Percentiles rank a stretch among this genome's conserved stretches.
Evolutionary conservation across 106 monocot species (phyloP).

Genomic region (Allium sativum): DNA sequence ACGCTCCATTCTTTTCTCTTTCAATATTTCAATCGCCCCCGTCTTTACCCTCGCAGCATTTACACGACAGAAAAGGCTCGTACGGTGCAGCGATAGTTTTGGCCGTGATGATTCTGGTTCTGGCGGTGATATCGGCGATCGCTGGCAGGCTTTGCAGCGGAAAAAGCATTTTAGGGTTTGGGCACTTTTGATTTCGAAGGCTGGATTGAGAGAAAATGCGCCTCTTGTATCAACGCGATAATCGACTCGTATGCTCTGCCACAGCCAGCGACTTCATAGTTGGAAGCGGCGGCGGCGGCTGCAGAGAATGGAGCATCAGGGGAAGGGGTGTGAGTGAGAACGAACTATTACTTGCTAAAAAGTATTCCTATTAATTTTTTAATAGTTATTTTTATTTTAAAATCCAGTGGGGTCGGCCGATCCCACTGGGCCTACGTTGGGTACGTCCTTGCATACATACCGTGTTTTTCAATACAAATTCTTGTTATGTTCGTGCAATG

Average conservation of each 20-base stretch:
- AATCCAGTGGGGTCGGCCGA: too few relatives aligned
- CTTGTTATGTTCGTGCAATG: too few relatives aligned
- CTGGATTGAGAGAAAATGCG: slow-evolving; percentile 57
- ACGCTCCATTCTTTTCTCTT: neutral
- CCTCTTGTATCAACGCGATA: slow-evolving; percentile 45
- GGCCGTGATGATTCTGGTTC: slow-evolving; percentile 27
- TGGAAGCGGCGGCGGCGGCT: neutral
- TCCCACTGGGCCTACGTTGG: too few relatives aligned
- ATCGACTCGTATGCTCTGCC: slow-evolving; percentile 9
- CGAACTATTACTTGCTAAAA: too few relatives aligned
- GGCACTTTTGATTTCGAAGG: slow-evolving; percentile 48
- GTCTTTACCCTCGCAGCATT: neutral
- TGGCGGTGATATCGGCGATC: slow-evolving; percentile 34
- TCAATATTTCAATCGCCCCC: neutral
- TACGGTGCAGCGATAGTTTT: slow-evolving; percentile 39
- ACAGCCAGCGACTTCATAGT: neutral
- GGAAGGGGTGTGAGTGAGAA: too few relatives aligned
- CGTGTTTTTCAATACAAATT: too few relatives aligned
- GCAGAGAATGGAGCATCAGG: neutral
- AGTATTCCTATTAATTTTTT: too few relatives aligned
- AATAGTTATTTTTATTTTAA: too few relatives aligned
- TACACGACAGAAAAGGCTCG: slow-evolving; percentile 18
- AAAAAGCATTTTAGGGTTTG: slow-evolving; percentile 26
- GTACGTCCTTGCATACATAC: too few relatives aligned
- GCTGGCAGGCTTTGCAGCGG: slow-evolving; percentile 57